Conservation (phyloP, 2,329 filamentous ascomycete genomes). For the Alternaria rosae region DNA sequence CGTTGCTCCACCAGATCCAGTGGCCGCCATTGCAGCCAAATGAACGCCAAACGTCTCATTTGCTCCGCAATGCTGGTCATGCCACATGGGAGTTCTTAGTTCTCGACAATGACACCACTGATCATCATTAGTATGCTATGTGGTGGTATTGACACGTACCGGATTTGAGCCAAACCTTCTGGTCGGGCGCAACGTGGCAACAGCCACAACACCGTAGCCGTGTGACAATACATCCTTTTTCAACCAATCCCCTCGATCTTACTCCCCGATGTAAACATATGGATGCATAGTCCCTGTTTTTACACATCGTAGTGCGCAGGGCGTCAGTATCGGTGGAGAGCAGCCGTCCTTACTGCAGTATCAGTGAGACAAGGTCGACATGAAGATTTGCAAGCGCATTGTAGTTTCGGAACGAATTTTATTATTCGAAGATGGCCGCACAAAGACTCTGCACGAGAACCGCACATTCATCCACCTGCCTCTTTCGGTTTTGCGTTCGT, state of each 20-base stretch:
- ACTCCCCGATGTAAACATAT: neutral
- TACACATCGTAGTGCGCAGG: neutral
- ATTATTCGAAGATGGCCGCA: neutral
- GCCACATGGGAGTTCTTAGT: neutral
- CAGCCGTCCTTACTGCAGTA: neutral
- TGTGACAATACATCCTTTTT: conserved; percentile 10
- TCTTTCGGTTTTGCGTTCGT: neutral
- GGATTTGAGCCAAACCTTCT: neutral
- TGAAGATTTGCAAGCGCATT: neutral
- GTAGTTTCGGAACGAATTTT: neutral
- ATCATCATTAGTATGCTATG: neutral
- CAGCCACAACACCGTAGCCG: conserved; percentile 14
- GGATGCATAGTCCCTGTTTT: neutral
- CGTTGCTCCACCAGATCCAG: conserved; percentile 5
- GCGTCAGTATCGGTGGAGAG: neutral
- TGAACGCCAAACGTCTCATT: neutral
- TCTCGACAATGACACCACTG: neutral
- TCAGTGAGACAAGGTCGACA: neutral
- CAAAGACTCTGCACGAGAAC: neutral
- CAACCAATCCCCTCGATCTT: neutral
- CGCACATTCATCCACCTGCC: neutral
- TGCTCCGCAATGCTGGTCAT: neutral
- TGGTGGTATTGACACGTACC: neutral
- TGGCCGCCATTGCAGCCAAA: neutral
- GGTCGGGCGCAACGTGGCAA: conserved; percentile 25